Base-by-base conservation (phyloP, 1,284 basidiomycete genomes). In the Apiotrichum mycotoxinovorans region DNA sequence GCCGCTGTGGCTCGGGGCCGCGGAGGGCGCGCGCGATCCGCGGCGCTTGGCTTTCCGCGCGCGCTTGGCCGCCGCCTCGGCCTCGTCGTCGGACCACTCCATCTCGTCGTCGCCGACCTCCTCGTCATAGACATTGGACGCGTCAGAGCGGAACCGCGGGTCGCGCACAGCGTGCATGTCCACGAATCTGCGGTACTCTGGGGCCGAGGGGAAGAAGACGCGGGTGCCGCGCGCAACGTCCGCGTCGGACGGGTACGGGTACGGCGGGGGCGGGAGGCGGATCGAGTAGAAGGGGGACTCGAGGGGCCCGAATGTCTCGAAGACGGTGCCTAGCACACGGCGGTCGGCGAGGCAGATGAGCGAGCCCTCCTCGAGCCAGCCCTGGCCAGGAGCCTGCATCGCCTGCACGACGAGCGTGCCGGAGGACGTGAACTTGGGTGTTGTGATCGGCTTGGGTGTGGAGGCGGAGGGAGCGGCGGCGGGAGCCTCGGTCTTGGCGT, bases 81-180 rank as follows among this genome's bases (percentile, higher is more conserved):
- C 74, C 67, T 83, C 82, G 57, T 83, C 82, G 62, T 83, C 82
- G 27, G 73, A 77, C 72, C 80, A 83, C 62, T 83, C 82, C 52
- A 78, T 70, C 67, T 83, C 82, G 43, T 80, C 78, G 47, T 80
- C 81, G 11, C 70, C 79, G 0, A 80, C 75, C 61, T 83, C 82
- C 64, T 83, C 82, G 62, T 83, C 82, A 67, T 76, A 80, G 8
- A 81, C 65, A 68, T 83, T 83, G 45, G 74, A 78, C 10, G 82
- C 82, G 65, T 83, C 82, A 8, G 78, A 79, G 61, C 79, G 79
- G 64, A 74, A 71, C 45, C 76, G 73, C 8, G 77, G 72, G 51
- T 74, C 72, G 18, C 78, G 72, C 2, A 81, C 79, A 11, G 79
- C 74, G 30, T 61, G 58, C 72, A 73, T 75, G 64, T 75, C 71